Conservation (phyloP, 1,139 yeast genomes). For the Sugiyamaella xylanicola region DNA sequence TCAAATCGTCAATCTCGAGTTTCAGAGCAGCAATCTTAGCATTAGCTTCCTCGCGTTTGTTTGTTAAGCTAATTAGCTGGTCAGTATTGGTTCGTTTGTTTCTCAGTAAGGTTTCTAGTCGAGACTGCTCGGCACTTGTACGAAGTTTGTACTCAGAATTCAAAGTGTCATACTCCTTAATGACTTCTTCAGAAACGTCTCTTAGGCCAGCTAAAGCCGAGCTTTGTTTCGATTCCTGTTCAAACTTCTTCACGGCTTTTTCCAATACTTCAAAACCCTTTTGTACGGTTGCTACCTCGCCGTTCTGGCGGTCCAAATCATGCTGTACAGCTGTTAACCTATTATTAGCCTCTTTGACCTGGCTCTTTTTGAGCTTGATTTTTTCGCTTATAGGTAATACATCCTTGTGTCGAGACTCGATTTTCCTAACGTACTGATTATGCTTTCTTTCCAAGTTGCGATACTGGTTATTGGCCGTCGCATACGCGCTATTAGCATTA, state of each 20-base stretch:
- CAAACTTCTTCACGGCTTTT: conserved; percentile 50
- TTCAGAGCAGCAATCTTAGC: conserved; percentile 28
- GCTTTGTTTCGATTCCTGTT: conserved; percentile 45
- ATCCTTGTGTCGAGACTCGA: conserved; percentile 52
- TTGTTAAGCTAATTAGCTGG: conserved; percentile 34
- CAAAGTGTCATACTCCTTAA: conserved; percentile 60
- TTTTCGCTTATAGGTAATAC: conserved; percentile 62
- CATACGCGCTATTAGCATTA: conserved; percentile 26
- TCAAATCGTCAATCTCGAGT: conserved; percentile 42
- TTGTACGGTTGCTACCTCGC: conserved; percentile 48
- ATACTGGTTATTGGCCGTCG: conserved; percentile 34
- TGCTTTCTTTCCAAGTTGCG: conserved; percentile 49
- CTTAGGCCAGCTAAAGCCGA: conserved; percentile 25
- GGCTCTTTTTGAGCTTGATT: conserved; percentile 51
- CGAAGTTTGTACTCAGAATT: conserved; percentile 52
- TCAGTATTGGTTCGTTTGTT: conserved; percentile 37
- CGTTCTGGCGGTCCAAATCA: conserved; percentile 58
- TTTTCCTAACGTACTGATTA: conserved; percentile 45
- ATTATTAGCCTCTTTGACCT: conserved; percentile 51
- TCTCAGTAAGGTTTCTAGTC: conserved; percentile 34
- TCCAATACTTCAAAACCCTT: conserved; percentile 54
- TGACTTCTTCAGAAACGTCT: conserved; percentile 53
- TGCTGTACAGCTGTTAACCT: conserved; percentile 55
- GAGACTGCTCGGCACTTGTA: conserved; percentile 37
- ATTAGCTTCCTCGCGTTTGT: conserved; percentile 35